Base-by-base conservation (phyloP, 192 early-diverging fungal species). In the Backusella westeae region DNA sequence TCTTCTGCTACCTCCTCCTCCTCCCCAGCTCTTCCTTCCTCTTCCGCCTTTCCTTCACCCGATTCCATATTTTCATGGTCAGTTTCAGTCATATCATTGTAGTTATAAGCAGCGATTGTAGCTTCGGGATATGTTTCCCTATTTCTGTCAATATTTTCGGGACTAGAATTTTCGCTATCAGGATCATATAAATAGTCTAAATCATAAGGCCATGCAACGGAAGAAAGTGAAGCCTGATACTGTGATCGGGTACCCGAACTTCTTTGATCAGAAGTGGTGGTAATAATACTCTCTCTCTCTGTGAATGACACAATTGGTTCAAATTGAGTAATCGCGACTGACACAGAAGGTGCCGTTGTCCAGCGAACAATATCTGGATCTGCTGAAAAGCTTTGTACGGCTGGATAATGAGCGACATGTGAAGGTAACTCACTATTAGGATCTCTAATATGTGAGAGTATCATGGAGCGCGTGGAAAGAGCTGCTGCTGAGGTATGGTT, bases 361-460 rank as follows among this genome's bases (percentile, higher is more conserved):
- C 78, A 79, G 10, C 39, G 73, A 49, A 41, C 19, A 38, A 79
- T 53, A 44, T 79, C 78, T 2, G 78, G 78, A 35, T 79, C 78
- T 23, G 72, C n/a, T 0, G 63, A 26, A 41, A 79, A 71, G 26
- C 26, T n/a, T 9, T 46, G 42, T 4, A 2, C 15, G 34, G 23
- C 14, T n/a, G 2, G 26, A 29, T 71, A 15, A 0, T 71, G 26
- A 34, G 32, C 17, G 46, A 34, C 19, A n/a, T 49, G 19, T 26
- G 35, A 69, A 41, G 35, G n/a, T 42, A 39, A 17, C 3, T 34
- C 12, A 69, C 35, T 38, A 68, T 38, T 36, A 9, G 67, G 26
- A 26, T 63, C 21, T 63, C 8, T 12, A 63, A 56, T 19, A 12
- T 74, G n/a, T 34, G 56, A 53, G 26, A 36, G 12, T 10, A 67